A percentile compares a stretch with the other conserved stretches of the same genome.
phyloP scores from a whole-genome alignment of 495 filamentous ascomycete species.

The Elaphomyces granulatus region DNA sequence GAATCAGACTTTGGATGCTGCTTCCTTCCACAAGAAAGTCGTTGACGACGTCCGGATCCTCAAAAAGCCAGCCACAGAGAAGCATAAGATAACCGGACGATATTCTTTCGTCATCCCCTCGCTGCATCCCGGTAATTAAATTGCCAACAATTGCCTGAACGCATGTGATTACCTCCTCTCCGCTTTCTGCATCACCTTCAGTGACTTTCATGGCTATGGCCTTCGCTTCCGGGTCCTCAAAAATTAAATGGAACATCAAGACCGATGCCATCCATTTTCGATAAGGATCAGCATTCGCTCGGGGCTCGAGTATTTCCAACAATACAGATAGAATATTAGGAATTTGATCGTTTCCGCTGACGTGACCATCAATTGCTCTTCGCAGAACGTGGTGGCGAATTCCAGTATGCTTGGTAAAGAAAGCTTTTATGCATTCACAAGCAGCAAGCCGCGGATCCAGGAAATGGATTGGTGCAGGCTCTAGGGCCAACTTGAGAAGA shows the following conservation, averaged over 20 bases:
- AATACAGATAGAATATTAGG: slow-evolving; percentile 85
- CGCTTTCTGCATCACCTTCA: slow-evolving; percentile 77
- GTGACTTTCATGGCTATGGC: slow-evolving; percentile 62
- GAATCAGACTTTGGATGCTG: slow-evolving; percentile 71
- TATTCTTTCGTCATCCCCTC: slow-evolving; percentile 65
- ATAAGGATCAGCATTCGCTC: slow-evolving; percentile 64
- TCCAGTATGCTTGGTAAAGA: slow-evolving; percentile 63
- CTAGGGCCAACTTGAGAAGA: slow-evolving; percentile 74
- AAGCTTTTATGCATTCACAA: slow-evolving; percentile 82
- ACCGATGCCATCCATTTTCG: slow-evolving; percentile 81
- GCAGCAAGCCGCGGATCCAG: slow-evolving; percentile 75
- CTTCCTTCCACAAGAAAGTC: slow-evolving; percentile 94
- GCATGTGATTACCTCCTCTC: slow-evolving; percentile 91
- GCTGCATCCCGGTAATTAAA: slow-evolving; percentile 58
- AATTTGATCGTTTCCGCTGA: slow-evolving; percentile 61
- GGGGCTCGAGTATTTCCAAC: slow-evolving; percentile 43
- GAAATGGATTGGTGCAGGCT: slow-evolving; percentile 43
- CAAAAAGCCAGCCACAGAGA: slow-evolving; percentile 84
- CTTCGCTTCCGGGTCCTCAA: slow-evolving; percentile 70
- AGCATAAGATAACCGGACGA: slow-evolving; percentile 83
- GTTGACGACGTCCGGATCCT: slow-evolving; percentile 81
- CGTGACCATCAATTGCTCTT: slow-evolving; percentile 79
- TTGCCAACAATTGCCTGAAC: slow-evolving; percentile 78
- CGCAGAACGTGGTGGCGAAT: slow-evolving; percentile 75
- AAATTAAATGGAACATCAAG: slow-evolving; percentile 80